Evolutionary conservation across 2,329 filamentous ascomycete genomes (phyloP).

Genomic region (Cercospora janseana): DNA sequence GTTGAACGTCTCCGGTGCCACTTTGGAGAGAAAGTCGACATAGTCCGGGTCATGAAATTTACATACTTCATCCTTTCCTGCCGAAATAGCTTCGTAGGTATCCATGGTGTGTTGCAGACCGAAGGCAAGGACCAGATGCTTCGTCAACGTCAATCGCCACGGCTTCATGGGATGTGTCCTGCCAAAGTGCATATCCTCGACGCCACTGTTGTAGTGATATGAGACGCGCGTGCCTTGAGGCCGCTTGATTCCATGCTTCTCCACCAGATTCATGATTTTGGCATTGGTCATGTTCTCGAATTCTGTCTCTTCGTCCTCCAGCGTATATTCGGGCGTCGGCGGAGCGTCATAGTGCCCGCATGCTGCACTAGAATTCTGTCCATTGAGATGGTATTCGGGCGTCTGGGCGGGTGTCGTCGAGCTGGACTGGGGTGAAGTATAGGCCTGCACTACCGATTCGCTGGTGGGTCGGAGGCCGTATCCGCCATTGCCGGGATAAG

Average conservation of each 20-base stretch:
- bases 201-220: slow-evolving; percentile 90
- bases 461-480: slow-evolving; percentile 6
- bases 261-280: slow-evolving; percentile 53
- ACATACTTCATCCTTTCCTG: slow-evolving; percentile 82
- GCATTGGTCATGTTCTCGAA: slow-evolving; percentile 47
- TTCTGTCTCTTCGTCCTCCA: slow-evolving; percentile 46
- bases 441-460: slow-evolving; percentile 14
- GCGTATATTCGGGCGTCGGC: slow-evolving; percentile 45
- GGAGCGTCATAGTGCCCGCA: slow-evolving; percentile 21
- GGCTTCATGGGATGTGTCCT: slow-evolving; percentile 98
- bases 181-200: slow-evolving; percentile 96
- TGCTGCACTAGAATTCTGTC: neutral
- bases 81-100: slow-evolving; percentile 78
- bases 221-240: slow-evolving; percentile 89
- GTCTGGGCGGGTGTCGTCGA: slow-evolving; percentile 1
- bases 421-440: slow-evolving; percentile 5
- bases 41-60: slow-evolving; percentile 88
- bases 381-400: slow-evolving; percentile 7
- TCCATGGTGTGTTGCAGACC: slow-evolving; percentile 98
- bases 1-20: slow-evolving; percentile 40
- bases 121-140: slow-evolving; percentile 90
- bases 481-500: slow-evolving; percentile 6
- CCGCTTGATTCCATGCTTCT: slow-evolving; percentile 67
- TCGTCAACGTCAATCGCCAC: slow-evolving; percentile 92
- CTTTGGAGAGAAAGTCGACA: slow-evolving; percentile 71